Evolutionary conservation across 192 early-diverging fungal genomes (phyloP).

Genomic region (Backusella circina): DNA sequence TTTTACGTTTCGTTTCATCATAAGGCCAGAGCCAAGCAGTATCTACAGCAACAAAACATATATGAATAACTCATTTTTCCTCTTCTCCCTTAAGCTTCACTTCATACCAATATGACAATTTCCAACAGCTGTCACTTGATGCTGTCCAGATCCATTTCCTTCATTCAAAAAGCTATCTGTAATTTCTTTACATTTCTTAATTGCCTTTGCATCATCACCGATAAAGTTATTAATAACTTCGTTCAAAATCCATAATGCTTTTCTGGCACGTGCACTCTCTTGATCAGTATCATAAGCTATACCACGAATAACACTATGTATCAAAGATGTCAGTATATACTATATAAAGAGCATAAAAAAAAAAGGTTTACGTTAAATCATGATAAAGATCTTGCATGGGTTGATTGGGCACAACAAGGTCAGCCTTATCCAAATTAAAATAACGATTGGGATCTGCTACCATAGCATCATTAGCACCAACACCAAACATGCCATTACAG

Average conservation of each 20-base stretch:
- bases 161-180: constrained; percentile 62
- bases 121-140: constrained; percentile 85
- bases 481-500: constrained; percentile 93
- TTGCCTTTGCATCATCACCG: constrained; percentile 40
- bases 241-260: constrained; percentile 80
- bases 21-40: constrained; percentile 97
- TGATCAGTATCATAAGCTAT: constrained; percentile 68
- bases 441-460: constrained; percentile 60
- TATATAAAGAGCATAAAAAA: neutral
- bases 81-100: constrained; percentile 9
- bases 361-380: constrained; percentile 44
- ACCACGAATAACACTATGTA: constrained; percentile 62
- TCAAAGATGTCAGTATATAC: neutral
- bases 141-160: constrained; percentile 54
- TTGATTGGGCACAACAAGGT: constrained; percentile 68
- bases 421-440: constrained; percentile 58
- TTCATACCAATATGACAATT: constrained; percentile 64
- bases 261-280: constrained; percentile 64
- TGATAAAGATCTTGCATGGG: constrained; percentile 64
- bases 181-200: constrained; percentile 42
- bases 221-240: constrained; percentile 72
- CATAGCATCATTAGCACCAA: constrained; percentile 52
- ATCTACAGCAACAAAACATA: constrained; percentile 39
- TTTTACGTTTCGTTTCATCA: constrained; percentile 96
- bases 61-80: constrained; percentile 37